phyloP scores from a whole-genome alignment of 306 rosid species.

The Canavalia ensiformis region DNA sequence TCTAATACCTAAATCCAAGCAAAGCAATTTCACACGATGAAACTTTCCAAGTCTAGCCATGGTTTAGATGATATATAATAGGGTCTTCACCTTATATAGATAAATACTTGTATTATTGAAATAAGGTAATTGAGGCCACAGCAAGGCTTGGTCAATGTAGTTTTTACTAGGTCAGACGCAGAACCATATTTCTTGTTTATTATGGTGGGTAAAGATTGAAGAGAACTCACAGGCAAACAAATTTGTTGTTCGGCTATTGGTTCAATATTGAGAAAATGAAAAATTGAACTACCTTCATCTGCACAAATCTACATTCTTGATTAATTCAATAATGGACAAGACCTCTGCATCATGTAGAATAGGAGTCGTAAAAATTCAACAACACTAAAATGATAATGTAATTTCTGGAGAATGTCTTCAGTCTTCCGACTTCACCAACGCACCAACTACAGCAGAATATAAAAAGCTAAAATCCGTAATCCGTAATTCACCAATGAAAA shows the following conservation, averaged over 20 bases:
- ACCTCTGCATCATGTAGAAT: not conserved
- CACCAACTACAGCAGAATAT: not conserved
- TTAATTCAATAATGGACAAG: not conserved
- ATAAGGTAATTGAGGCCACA: not conserved
- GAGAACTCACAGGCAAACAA: not conserved
- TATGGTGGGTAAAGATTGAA: not conserved
- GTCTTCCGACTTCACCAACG: not conserved
- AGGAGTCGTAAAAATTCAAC: not conserved
- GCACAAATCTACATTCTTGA: not conserved
- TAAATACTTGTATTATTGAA: not conserved
- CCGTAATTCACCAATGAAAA: too few relatives aligned
- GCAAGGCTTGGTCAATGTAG: not conserved
- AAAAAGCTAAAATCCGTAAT: not conserved
- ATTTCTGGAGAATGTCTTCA: not conserved
- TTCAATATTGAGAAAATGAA: not conserved
- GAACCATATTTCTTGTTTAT: not conserved
- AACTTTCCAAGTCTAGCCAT: too few relatives aligned
- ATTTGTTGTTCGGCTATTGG: not conserved
- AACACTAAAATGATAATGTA: not conserved
- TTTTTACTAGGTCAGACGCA: too few relatives aligned
- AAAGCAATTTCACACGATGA: too few relatives aligned
- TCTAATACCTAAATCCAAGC: constrained; percentile 14
- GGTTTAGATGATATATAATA: not conserved
- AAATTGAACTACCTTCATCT: not conserved
- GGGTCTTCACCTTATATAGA: too few relatives aligned